Evolutionary conservation across 495 filamentous ascomycete species (phyloP).

Genomic region (Xylaria acuta): DNA sequence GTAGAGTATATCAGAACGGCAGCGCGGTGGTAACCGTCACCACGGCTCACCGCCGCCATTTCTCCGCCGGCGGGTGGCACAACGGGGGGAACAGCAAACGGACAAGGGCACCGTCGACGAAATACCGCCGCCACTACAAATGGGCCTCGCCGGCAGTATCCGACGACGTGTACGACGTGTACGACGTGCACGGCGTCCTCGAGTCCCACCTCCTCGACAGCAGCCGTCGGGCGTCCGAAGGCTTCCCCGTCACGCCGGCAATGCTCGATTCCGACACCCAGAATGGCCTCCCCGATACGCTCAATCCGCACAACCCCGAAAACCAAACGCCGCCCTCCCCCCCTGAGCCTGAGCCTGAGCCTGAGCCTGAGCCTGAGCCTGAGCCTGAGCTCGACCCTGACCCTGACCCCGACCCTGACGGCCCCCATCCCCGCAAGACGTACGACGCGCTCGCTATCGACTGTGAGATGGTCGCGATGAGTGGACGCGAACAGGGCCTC

Average conservation of each 20-base stretch:
- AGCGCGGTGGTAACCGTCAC: not conserved
- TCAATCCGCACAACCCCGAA: not conserved
- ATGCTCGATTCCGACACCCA: not conserved
- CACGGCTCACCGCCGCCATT: constrained; percentile 1
- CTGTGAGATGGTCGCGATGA: constrained; percentile 54
- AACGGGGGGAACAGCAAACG: not conserved
- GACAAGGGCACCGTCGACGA: not conserved
- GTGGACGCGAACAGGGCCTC: not conserved
- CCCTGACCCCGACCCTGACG: not conserved
- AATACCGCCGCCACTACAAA: not conserved
- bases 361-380: not conserved
- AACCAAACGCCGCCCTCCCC: not conserved
- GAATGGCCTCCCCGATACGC: not conserved
- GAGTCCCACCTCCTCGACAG: constrained; percentile 10
- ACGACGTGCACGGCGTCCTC: too few species aligned
- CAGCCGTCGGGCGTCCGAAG: not conserved
- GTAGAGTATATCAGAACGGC: not conserved
- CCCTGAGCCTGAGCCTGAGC: too few species aligned
- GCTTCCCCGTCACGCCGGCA: not conserved
- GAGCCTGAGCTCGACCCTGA: not conserved
- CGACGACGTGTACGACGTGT: not conserved
- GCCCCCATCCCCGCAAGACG: not conserved
- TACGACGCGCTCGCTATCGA: constrained; percentile 46
- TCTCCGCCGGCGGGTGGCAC: not conserved
- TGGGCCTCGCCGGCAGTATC: not conserved